Evolutionary conservation across 2,329 filamentous ascomycete genomes (phyloP).

Genomic region (Parasarocladium wereldwijsianum): DNA sequence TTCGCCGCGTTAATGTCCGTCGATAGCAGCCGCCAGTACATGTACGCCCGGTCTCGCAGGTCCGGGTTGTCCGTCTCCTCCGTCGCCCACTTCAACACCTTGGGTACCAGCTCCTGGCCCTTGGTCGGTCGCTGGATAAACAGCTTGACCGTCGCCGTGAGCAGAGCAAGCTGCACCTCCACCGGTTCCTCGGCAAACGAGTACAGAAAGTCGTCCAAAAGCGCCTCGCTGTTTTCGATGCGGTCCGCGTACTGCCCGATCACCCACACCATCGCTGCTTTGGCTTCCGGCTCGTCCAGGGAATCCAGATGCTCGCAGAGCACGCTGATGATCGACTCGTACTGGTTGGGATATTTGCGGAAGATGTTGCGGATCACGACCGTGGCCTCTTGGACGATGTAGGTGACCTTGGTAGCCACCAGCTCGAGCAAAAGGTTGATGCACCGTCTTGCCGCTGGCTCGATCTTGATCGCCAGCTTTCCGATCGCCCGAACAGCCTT

Average conservation of each 20-base stretch:
- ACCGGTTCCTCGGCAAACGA: conserved; percentile 89
- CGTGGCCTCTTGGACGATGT: conserved; percentile 97
- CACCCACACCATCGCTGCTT: conserved; percentile 98
- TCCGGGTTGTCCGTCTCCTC: conserved; percentile 99
- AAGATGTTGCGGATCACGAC: conserved; percentile 99
- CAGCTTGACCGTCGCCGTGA: conserved; percentile 93
- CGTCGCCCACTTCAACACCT: conserved; percentile 94
- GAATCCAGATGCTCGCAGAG: conserved; percentile 94
- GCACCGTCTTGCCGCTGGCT: conserved; percentile 77
- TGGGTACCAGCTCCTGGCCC: conserved; percentile 82
- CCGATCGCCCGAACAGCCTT: conserved; percentile 96
- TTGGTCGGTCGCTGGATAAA: conserved; percentile 96
- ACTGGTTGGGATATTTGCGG: conserved; percentile 96
- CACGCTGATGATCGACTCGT: conserved; percentile 92
- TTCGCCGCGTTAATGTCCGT: conserved; percentile 81
- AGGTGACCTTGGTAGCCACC: conserved; percentile 94
- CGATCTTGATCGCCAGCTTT: conserved; percentile 97
- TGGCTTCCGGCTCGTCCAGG: conserved; percentile 91
- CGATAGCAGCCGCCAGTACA: conserved; percentile 96
- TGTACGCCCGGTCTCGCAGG: conserved; percentile 87
- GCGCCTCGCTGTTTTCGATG: conserved; percentile 89
- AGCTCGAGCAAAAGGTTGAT: conserved; percentile 88
- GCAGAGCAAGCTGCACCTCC: conserved; percentile 84
- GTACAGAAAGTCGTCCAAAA: conserved; percentile 90
- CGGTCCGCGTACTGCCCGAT: conserved; percentile 96